A percentile compares a stretch with the other conserved stretches of the same genome.
Conservation (phyloP, 805 yeast species). For the Cyberlindnera petersonii region DNA sequence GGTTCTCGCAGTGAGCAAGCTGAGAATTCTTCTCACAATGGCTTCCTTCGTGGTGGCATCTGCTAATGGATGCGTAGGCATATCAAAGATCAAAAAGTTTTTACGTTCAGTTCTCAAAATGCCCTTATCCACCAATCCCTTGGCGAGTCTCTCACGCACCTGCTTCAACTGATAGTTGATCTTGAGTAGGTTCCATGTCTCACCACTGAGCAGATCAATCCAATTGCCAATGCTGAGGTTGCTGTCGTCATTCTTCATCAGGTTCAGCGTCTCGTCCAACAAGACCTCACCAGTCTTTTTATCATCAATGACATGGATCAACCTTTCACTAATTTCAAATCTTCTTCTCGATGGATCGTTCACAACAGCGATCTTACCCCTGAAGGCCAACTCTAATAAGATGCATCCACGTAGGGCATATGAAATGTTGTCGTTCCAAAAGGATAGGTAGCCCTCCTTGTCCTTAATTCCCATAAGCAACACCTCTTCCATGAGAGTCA, state of each 20-base stretch:
- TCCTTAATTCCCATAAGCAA: constrained; percentile 89
- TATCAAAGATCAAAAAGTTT: constrained; percentile 89
- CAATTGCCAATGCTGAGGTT: constrained; percentile 77
- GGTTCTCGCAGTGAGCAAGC: constrained; percentile 67
- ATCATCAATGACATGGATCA: constrained; percentile 81
- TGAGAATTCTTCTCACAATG: constrained; percentile 67
- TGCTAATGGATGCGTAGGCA: constrained; percentile 97
- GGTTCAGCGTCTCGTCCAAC: constrained; percentile 86
- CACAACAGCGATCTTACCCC: constrained; percentile 83
- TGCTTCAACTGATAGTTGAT: constrained; percentile 94
- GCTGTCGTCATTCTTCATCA: constrained; percentile 83
- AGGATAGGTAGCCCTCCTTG: constrained; percentile 91
- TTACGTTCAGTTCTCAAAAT: constrained; percentile 92
- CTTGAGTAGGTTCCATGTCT: constrained; percentile 95
- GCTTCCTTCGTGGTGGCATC: constrained; percentile 83
- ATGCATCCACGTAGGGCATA: constrained; percentile 96
- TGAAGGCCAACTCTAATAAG: constrained; percentile 83
- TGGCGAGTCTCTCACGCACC: constrained; percentile 93
- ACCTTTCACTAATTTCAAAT: constrained; percentile 81
- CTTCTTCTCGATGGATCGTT: constrained; percentile 91
- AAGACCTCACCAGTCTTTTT: constrained; percentile 92
- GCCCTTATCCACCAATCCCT: constrained; percentile 96
- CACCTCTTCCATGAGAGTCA: constrained; percentile 96
- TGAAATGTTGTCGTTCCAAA: constrained; percentile 97
- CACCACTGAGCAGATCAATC: constrained; percentile 92